Evolutionary conservation across 805 yeast genomes (phyloP).

Genomic region (Candida chauliodis): DNA sequence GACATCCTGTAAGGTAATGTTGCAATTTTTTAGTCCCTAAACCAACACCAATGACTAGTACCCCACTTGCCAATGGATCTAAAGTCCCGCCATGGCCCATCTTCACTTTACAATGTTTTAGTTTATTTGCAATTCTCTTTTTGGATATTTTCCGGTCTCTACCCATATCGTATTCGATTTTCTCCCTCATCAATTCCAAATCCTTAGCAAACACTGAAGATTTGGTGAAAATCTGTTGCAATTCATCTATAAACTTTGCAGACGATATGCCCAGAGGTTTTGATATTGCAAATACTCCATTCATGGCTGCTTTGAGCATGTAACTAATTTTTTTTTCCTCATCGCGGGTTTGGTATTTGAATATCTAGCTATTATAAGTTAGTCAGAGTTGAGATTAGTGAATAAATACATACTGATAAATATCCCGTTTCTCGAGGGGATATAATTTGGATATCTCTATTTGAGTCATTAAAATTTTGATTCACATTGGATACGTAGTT

Average conservation of each 20-base stretch:
- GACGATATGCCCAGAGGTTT: constrained; percentile 88
- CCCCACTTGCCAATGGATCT: constrained; percentile 96
- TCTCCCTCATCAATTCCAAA: constrained; percentile 47
- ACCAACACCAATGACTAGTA: constrained; percentile 88
- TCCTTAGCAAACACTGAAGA: constrained; percentile 57
- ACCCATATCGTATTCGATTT: constrained; percentile 37
- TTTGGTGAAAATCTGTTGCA: constrained; percentile 61
- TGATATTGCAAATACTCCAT: constrained; percentile 88
- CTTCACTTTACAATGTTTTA: constrained; percentile 58
- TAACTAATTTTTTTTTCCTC: constrained; percentile 6
- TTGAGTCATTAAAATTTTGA: constrained; percentile 11
- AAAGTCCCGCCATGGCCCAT: constrained; percentile 98
- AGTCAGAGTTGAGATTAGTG: neutral
- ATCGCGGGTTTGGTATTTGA: constrained; percentile 38
- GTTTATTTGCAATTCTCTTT: constrained; percentile 49
- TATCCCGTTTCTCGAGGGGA: constrained; percentile 54
- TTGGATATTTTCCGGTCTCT: constrained; percentile 39
- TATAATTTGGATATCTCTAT: constrained; percentile 36
- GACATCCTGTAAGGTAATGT: constrained; percentile 66
- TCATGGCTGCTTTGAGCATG: constrained; percentile 52
- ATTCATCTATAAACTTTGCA: constrained; percentile 60
- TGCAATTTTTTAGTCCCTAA: constrained; percentile 80
- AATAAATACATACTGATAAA: constrained; percentile 18
- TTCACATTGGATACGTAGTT: constrained; percentile 20
- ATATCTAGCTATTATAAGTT: constrained; percentile 40